phyloP scores from a whole-genome alignment of 2,329 filamentous ascomycete species.

The Byssothecium circinans region DNA sequence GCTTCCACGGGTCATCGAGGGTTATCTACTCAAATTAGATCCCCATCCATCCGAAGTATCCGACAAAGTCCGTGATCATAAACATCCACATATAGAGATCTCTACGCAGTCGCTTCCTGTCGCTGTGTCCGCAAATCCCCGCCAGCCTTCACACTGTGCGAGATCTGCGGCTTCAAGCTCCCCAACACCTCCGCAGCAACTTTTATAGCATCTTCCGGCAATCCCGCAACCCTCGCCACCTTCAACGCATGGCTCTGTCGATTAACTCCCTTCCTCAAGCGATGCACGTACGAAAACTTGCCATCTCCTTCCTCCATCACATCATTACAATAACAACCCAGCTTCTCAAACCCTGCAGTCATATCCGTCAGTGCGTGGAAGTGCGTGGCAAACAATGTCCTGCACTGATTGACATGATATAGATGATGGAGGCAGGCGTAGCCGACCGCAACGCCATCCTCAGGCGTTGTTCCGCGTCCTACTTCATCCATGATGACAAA shows the following conservation, averaged over 20 bases:
- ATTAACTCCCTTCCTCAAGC: constrained; percentile 79
- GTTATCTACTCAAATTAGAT: too few species aligned
- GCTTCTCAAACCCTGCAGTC: constrained; percentile 59
- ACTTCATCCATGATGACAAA: constrained; percentile 99
- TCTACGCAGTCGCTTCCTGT: background rate
- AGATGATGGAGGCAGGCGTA: constrained; percentile 88
- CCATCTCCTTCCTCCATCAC: constrained; percentile 68
- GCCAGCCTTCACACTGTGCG: background rate
- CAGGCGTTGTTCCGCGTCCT: constrained; percentile 88
- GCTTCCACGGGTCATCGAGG: too few species aligned
- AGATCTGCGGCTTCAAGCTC: constrained; percentile 18
- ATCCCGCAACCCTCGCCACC: constrained; percentile 80
- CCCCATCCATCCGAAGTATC: too few species aligned
- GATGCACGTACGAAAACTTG: constrained; percentile 82
- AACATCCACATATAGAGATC: too few species aligned
- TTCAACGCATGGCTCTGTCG: constrained; percentile 87
- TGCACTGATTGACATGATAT: constrained; percentile 72
- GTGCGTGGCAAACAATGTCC: constrained; percentile 91
- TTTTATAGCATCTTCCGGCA: constrained; percentile 72
- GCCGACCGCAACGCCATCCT: constrained; percentile 86
- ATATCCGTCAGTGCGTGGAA: constrained; percentile 85
- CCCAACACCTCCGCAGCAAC: constrained; percentile 65
- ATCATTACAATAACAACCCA: constrained; percentile 87
- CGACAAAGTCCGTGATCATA: too few species aligned
- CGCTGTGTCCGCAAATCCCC: background rate